phyloP scores from a whole-genome alignment of 2,329 filamentous ascomycete genomes.

The Penicillium psychrosexuale region DNA sequence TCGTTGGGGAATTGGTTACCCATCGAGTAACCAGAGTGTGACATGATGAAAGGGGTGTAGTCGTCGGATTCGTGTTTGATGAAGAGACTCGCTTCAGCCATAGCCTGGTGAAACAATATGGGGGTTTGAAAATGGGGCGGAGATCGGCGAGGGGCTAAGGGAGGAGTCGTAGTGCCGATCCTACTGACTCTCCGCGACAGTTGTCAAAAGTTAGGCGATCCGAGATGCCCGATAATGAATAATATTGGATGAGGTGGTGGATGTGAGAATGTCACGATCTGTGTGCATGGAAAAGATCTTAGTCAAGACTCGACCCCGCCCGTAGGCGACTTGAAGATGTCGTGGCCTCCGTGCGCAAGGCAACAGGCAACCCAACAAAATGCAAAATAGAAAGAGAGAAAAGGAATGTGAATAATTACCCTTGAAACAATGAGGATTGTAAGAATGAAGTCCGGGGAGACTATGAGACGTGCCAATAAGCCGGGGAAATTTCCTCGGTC shows the following conservation, averaged over 20 bases:
- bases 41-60: conserved; percentile 52
- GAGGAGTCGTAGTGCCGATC: conserved; percentile 11
- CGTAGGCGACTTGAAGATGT: conserved; percentile 5
- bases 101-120: conserved; percentile 27
- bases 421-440: neutral
- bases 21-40: conserved; percentile 51
- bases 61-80: conserved; percentile 69
- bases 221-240: neutral
- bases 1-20: conserved; percentile 56
- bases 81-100: conserved; percentile 58
- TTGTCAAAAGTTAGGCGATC: neutral
- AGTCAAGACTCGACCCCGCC: conserved; percentile 9
- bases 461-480: neutral
- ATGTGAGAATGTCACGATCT: conserved; percentile 1
- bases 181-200: conserved; percentile 4
- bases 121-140: neutral
- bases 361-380: conserved; percentile 16
- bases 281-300: neutral
- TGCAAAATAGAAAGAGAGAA: neutral
- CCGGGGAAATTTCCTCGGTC: conserved; percentile 3
- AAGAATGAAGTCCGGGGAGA: conserved; percentile 3
- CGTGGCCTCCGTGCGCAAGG: conserved; percentile 7
- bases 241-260: neutral
- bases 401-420: conserved; percentile 14
- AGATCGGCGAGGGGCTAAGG: conserved; percentile 10